Evolutionary conservation across 768 basidiomycete genomes (phyloP), one percentile per base, ranked within the genome.

Genomic region (Rossbeevera mucosa): DNA sequence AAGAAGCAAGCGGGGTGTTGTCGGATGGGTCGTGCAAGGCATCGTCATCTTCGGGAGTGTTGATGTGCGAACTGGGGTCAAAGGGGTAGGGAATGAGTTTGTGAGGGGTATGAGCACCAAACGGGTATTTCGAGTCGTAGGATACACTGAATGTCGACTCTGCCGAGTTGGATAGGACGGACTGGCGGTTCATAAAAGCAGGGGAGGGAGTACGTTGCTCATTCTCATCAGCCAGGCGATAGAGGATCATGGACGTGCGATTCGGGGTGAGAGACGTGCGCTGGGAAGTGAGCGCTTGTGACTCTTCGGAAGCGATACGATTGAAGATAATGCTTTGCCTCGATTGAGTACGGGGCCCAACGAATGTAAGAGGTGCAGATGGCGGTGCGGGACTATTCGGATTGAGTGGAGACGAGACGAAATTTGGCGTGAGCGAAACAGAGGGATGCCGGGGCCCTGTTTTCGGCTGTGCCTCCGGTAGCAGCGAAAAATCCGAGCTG

Each of bases 11-110:
- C 7, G 63, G 48, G 14, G 59, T 67, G 25, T 74, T 62, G 11
- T 66, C 64, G 12, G 73, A 72, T 3, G 77, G 82, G 53, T 87
- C 83, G 62, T 94, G 88, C 30, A 94, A 66, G 20, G 79, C 64
- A 62, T 94, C 92, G 60, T 93, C 91, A 14, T 85, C 85, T 63
- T 88, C 86, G 1, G 73, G 71, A 0, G 74, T 77, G n/a, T 76
- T 75, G 53, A 76, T 67, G 60, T 88, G 86, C 16, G 72, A 31
- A 4, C 71, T 72, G 0, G 87, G 88, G 60, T 88, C 86, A 61
- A 86, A 88, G 12, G 76, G 85, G 60, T 88, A 90, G 2, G 88
- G 79, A 0, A 88, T 71, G 26, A 89, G 71, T n/a, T 68, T 64
- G 16, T 64, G 66, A 14, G 58, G 54, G 47, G 56, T 60, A 55